Evolutionary conservation across 495 filamentous ascomycete species (phyloP), one percentile per base, ranked within the genome.

Genomic region (Penicillium salamii): DNA sequence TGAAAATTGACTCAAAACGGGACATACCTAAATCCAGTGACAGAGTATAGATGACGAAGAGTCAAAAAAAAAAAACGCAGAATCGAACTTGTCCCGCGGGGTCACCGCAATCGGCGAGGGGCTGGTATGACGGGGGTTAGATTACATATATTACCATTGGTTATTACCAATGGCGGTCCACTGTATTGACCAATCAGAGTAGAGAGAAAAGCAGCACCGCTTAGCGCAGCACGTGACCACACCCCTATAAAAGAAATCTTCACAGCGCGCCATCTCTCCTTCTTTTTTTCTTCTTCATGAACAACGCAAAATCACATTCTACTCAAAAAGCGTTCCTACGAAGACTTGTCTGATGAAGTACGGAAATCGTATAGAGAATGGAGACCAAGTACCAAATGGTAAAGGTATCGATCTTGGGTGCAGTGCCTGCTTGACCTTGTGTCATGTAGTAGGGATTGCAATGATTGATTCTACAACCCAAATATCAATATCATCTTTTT

Each of bases 291-390:
- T 70, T 71, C 67, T 62, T 49, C 68, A 80, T 78, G 78, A 81
- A 84, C 81, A 86, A 85, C 81, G 80, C 82, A 81, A 82, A 82
- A 74, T 50, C 55, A 85, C 82, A 69, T 82, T 80, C 81, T 77
- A 72, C 62, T 71, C 66, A 72, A 76, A 80, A 83, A 80, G 79
- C 79, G 74, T 82, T 80, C 70, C 71, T 75, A 70, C 70, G 77
- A 81, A 74, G 75, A 66, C 51, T 58, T 45, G 57, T 62, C 80
- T 78, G 66, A 84, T 75, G 80, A 85, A 76, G 68, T 71, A 75
- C 66, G 71, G 77, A 78, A 82, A 78, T 79, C 79, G 78, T 84
- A 75, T 74, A 72, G 59, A 77, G 81, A 82, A 83, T 81, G 81
- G 77, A 84, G 80, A 84, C 44, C 57, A 70, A 73, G 61, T 66